Evolutionary conservation across 352 stramenopile species (phyloP).

Genomic region (Pythium chondricola): DNA sequence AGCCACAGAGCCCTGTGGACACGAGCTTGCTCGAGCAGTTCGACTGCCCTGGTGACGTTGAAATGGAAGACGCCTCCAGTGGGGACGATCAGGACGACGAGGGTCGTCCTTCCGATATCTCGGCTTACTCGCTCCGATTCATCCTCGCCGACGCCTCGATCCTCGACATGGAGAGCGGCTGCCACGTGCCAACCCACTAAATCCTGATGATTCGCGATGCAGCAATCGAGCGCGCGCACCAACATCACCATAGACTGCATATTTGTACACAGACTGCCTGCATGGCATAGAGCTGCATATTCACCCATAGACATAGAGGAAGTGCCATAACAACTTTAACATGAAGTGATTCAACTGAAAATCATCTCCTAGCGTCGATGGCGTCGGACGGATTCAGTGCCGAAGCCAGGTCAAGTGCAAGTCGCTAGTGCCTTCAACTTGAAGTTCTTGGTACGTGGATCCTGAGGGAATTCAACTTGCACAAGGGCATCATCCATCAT

Average conservation of each 20-base stretch:
- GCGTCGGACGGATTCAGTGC: too few species aligned
- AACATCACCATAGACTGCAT: constrained; percentile 17
- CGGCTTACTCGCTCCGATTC: constrained; percentile 75
- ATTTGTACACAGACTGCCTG: constrained; percentile 11
- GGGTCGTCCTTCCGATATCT: constrained; percentile 32
- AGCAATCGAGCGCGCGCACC: not conserved
- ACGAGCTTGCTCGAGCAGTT: constrained; percentile 36
- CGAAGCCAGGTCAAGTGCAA: too few species aligned
- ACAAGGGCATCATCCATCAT: too few species aligned
- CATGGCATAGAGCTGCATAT: constrained; percentile 20
- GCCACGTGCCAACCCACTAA: constrained; percentile 19
- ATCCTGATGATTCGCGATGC: not conserved
- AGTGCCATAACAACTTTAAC: constrained; percentile 2
- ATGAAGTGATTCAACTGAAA: too few species aligned
- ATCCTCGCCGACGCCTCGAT: constrained; percentile 73
- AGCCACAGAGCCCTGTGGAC: constrained; percentile 41
- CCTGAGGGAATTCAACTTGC: too few species aligned
- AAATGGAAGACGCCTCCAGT: constrained; percentile 32
- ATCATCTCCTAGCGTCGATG: too few species aligned
- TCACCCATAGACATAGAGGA: not conserved
- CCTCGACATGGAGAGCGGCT: constrained; percentile 38
- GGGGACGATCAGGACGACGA: constrained; percentile 41
- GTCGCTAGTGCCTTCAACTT: too few species aligned
- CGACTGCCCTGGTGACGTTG: constrained; percentile 33
- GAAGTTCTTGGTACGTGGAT: too few species aligned